Base-by-base conservation (phyloP, 768 basidiomycete species). In the Ephemerocybe angulata region DNA sequence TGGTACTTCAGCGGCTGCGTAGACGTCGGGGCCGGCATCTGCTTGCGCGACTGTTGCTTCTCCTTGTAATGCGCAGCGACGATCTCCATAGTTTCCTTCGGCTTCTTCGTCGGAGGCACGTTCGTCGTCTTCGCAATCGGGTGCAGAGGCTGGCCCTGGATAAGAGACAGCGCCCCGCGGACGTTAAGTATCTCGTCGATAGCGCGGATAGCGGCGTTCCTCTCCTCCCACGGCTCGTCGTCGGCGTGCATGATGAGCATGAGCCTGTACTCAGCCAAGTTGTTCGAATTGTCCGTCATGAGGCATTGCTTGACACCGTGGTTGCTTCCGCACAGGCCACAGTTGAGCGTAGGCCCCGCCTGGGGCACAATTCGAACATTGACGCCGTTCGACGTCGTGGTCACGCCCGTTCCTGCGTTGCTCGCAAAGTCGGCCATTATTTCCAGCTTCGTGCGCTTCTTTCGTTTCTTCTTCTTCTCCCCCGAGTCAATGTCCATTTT, bases 241-340 rank as follows among this genome's bases (percentile, higher is more conserved):
- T 80, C 77, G n/a, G 78, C 74, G 57, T 87, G 76, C 27, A 79
- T 67, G 57, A 90, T 67, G 33, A 91, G 68, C 71, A 89, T 84
- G 43, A 78, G 74, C 41, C 89, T 81, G 62, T 83, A 90, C 60
- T 88, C 83, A 12, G 81, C 79, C 21, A 92, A 73, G 64, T 89
- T 82, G 53, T 82, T 77, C 17, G 87, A 82, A 48, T 71, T 75
- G 22, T 84, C 77, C 6, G 80, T 82, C 89, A 92, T 88, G 22
- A 63, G 64, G 63, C 90, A 92, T 52, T 75, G 62, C 25, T 76
- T 76, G 44, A 69, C 67, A 15, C 72, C 79, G 61, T 90, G 87
- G 10, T 54, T 60, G 17, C 57, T 60, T 33, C 80, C 81, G 66
- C 90, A 93, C 19, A 93, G 70, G 10, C 85, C 82, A 64, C 90